Base-by-base conservation (phyloP, 2,329 filamentous ascomycete genomes). In the Didymella glomerata region DNA sequence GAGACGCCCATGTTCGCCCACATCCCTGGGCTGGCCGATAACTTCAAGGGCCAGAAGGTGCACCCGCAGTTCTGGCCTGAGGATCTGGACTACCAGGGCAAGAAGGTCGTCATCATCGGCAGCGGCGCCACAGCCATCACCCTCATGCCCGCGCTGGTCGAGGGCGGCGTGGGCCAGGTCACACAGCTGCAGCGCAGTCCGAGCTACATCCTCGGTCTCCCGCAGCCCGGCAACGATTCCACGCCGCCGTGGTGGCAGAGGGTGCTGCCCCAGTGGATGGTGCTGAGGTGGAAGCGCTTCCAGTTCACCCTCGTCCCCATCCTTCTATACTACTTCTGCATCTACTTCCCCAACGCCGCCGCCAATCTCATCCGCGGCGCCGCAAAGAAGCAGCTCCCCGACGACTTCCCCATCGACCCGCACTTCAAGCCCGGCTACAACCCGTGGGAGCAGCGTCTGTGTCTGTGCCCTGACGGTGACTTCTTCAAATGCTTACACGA, bases 101-200 rank as follows among this genome's bases (percentile, higher is more conserved):
- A 93, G 76, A 85, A 85, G 44, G 81, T 94, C 22, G 84, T 91
- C 42, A 82, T 94, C 57, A 86, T 95, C 62, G 91, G 91, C 16
- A 89, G 86, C 16, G 92, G 92, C 8, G 92, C 92, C 2, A 96
- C 92, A 0, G 89, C 91, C 7, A 79, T 94, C 48, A 95, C 92
- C 0, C 82, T 96, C 1, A 75, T 96, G 3, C 92, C 92, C 0
- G 85, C 83, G 46, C 77, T 96, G 45, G 86, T 87, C 0, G 79
- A 89, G 42, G 85, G 83, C 38, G 90, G 90, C 13, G 79, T 79
- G 5, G 78, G 77, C 5, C 83, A 85, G 14, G 87, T 93, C 27
- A 94, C 90, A 1, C 92, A 94, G 86, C 83, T 96, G 2, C 92
- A 96, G 77, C 86, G 92, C 56, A 92, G 88, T 45, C 92, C 92